A percentile compares a stretch with the other conserved stretches of the same genome.
phyloP scores from a whole-genome alignment of 176 grass and related monocot genomes.

The Hsuehochloa calcarea region DNA sequence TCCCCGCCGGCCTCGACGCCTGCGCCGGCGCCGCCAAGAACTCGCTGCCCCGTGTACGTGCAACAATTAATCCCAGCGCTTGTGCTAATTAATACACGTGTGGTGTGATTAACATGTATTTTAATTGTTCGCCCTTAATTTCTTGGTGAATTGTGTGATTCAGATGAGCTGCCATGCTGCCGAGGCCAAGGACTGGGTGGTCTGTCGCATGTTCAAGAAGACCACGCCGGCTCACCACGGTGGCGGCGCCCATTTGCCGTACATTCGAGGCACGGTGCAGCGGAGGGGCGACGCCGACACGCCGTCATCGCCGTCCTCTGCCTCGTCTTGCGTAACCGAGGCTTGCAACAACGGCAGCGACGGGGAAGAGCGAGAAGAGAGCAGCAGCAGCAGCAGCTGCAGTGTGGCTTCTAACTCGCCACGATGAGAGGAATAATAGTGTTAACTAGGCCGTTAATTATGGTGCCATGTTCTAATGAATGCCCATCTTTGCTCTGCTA shows the following conservation, averaged over 20 bases:
- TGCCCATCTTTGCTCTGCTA: conserved; percentile 7
- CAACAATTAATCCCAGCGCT: not conserved
- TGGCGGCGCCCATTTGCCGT: not conserved
- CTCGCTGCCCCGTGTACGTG: not conserved
- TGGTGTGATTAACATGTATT: not conserved
- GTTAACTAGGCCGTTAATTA: conserved; percentile 27
- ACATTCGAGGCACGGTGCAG: not conserved
- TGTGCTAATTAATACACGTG: not conserved
- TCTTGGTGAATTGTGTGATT: not conserved
- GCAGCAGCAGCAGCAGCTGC: conserved; percentile 19
- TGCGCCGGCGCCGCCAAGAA: not conserved
- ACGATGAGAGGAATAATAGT: conserved; percentile 14
- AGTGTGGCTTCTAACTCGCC: not conserved
- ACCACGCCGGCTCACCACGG: not conserved
- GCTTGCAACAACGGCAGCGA: not conserved
- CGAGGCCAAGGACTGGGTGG: conserved; percentile 52
- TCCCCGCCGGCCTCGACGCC: conserved; percentile 26
- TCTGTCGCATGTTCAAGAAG: conserved; percentile 81
- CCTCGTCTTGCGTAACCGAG: conserved; percentile 54
- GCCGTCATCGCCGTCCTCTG: conserved; percentile 22
- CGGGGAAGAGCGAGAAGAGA: not conserved
- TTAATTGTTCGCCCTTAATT: not conserved
- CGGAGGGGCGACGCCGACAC: not conserved
- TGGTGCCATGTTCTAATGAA: conserved; percentile 25
- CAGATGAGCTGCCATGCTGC: conserved; percentile 9